These are phyloP conservation scores for Aspergillus tamarii DNA, from an alignment of 2,329 filamentous ascomycete species.

Conservation along the genomic window DNA sequence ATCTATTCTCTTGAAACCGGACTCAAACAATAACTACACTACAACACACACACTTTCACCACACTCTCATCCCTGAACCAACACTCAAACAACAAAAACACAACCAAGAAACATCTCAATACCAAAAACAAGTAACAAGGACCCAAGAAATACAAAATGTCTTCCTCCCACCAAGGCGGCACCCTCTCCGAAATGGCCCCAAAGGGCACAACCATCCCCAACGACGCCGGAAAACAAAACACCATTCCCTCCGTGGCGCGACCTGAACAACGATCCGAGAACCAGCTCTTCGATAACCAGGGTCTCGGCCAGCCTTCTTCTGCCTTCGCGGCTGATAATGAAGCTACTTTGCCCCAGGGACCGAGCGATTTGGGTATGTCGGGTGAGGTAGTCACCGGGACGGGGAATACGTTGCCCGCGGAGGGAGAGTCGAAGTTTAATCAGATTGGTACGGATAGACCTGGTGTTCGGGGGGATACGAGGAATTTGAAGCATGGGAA, in stretches of 20 bases:
- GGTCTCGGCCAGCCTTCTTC: constrained; percentile 39
- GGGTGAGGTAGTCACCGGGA: constrained; percentile 46
- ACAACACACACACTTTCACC: neutral
- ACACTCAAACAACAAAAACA: neutral
- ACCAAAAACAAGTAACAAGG: too few species aligned
- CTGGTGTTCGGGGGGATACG: constrained; percentile 35
- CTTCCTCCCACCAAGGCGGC: constrained; percentile 39
- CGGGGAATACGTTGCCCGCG: constrained; percentile 43
- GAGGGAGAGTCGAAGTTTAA: constrained; percentile 42
- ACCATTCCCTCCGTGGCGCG: constrained; percentile 53
- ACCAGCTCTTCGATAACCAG: constrained; percentile 37
- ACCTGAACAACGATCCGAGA: constrained; percentile 48
- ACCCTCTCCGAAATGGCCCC: constrained; percentile 45
- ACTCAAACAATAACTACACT: too few species aligned
- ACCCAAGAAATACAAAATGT: neutral
- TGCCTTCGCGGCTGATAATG: constrained; percentile 53
- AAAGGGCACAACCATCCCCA: constrained; percentile 46
- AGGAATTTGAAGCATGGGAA: neutral
- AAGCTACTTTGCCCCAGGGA: constrained; percentile 49
- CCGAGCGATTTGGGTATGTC: constrained; percentile 38
- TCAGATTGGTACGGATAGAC: constrained; percentile 33
- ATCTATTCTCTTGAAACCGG: too few species aligned
- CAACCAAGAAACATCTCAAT: too few species aligned
- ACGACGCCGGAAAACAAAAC: constrained; percentile 50
- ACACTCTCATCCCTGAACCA: neutral